These are phyloP conservation scores for Hebeloma cylindrosporum DNA, from an alignment of 768 basidiomycete genomes.

Conservation along the genomic window DNA sequence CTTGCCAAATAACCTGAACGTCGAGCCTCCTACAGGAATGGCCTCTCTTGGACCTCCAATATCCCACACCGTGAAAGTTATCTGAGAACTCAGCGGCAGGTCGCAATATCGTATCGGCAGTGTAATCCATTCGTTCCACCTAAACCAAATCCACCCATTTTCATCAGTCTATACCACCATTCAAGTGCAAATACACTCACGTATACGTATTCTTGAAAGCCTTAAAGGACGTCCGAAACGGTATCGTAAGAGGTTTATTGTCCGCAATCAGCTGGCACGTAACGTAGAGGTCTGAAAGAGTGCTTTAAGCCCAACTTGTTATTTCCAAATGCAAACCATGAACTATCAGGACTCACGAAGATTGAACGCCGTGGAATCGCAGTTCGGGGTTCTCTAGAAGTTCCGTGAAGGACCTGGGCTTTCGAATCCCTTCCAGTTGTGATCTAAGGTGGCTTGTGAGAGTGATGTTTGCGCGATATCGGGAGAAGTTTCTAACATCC, in stretches of 20 bases:
- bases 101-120: slow-evolving; percentile 93
- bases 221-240: slow-evolving; percentile 90
- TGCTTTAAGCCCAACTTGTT: slow-evolving; percentile 48
- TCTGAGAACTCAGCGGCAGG: slow-evolving; percentile 83
- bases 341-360: slow-evolving; percentile 50
- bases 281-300: slow-evolving; percentile 89
- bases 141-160: slow-evolving; percentile 25
- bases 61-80: slow-evolving; percentile 96
- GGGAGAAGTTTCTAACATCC: slow-evolving; percentile 51
- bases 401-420: slow-evolving; percentile 71
- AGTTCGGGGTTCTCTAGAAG: slow-evolving; percentile 82
- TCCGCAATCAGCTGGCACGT: slow-evolving; percentile 91
- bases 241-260: slow-evolving; percentile 90
- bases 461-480: not conserved
- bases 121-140: slow-evolving; percentile 96
- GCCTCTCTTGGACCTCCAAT: slow-evolving; percentile 81
- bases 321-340: slow-evolving; percentile 24
- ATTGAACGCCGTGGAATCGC: slow-evolving; percentile 80
- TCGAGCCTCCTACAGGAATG: slow-evolving; percentile 87
- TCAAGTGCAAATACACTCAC: slow-evolving; percentile 49
- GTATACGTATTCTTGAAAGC: slow-evolving; percentile 82
- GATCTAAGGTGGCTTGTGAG: slow-evolving; percentile 51
- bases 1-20: slow-evolving; percentile 88
- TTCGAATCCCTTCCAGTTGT: slow-evolving; percentile 81
- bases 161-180: not conserved